phyloP scores from a whole-genome alignment of 1,284 basidiomycete genomes.

The Malassezia nana region DNA sequence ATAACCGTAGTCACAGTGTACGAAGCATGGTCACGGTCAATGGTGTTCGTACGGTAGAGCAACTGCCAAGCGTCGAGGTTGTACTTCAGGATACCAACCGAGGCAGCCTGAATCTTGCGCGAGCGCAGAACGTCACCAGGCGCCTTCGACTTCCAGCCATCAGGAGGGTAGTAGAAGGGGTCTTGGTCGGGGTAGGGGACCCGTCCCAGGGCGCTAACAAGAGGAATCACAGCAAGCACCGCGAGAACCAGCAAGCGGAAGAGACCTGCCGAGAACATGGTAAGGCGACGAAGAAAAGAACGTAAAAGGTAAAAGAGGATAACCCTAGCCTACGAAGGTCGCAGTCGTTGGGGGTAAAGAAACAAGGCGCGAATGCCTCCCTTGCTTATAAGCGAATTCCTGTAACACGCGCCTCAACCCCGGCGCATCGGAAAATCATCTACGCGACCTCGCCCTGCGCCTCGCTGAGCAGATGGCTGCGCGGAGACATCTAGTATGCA shows the following conservation, averaged over 20 bases:
- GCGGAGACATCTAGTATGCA: not conserved
- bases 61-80: constrained; percentile 26
- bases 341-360: not conserved
- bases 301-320: not conserved
- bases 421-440: not conserved
- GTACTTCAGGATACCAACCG: constrained; percentile 15
- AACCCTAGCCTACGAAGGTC: not conserved
- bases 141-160: constrained; percentile 14
- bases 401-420: not conserved
- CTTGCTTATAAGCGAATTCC: not conserved
- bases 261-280: constrained; percentile 11
- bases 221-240: constrained; percentile 8
- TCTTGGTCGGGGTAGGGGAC: constrained; percentile 14
- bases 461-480: not conserved
- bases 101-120: constrained; percentile 27
- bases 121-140: constrained; percentile 28
- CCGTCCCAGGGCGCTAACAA: constrained; percentile 1
- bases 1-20: constrained; percentile 30
- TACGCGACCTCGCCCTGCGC: not conserved
- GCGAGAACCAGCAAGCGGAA: constrained; percentile 16
- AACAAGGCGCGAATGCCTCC: not conserved
- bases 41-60: constrained; percentile 23
- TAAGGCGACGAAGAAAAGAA: not conserved
- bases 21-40: constrained; percentile 3
- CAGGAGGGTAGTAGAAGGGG: constrained; percentile 18